Percentiles rank a stretch among this genome's conserved stretches.
Evolutionary conservation across 1,284 basidiomycete genomes (phyloP).

Genomic region (Trichosporon asahii): DNA sequence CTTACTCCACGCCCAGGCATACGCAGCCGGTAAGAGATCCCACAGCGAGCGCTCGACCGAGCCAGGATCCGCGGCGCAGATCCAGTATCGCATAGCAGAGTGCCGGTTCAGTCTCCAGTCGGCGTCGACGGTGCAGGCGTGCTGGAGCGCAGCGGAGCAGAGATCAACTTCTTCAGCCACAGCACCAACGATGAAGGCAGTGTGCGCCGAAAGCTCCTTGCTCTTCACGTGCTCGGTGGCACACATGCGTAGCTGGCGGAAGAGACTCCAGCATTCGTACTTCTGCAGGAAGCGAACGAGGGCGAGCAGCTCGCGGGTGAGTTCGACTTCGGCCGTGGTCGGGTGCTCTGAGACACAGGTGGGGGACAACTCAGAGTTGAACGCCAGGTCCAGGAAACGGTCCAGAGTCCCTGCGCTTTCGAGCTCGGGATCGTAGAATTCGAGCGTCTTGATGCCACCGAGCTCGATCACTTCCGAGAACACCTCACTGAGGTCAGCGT

Average conservation of each 20-base stretch:
- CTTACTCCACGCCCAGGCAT: neutral
- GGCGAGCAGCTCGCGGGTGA: neutral
- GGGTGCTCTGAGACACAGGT: neutral
- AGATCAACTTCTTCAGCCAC: neutral
- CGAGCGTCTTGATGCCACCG: neutral
- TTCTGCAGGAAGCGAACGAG: neutral
- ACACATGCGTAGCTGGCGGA: neutral
- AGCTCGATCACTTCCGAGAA: neutral
- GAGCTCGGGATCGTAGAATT: neutral
- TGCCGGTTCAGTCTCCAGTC: neutral
- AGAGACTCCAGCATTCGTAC: neutral
- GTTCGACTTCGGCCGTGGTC: neutral
- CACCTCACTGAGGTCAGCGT: neutral
- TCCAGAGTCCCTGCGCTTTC: neutral
- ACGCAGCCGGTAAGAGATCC: neutral
- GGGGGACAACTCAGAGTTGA: neutral
- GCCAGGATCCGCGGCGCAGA: neutral
- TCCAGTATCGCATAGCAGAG: neutral
- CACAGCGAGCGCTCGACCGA: neutral
- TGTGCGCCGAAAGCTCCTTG: neutral
- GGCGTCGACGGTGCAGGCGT: neutral
- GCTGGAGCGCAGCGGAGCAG: neutral
- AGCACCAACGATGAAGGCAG: neutral
- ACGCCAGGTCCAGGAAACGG: neutral
- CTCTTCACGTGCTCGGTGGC: neutral